Percentiles rank a stretch among this genome's conserved stretches.
phyloP scores from a whole-genome alignment of 1,284 basidiomycete species.

The Puccinia hordei region DNA sequence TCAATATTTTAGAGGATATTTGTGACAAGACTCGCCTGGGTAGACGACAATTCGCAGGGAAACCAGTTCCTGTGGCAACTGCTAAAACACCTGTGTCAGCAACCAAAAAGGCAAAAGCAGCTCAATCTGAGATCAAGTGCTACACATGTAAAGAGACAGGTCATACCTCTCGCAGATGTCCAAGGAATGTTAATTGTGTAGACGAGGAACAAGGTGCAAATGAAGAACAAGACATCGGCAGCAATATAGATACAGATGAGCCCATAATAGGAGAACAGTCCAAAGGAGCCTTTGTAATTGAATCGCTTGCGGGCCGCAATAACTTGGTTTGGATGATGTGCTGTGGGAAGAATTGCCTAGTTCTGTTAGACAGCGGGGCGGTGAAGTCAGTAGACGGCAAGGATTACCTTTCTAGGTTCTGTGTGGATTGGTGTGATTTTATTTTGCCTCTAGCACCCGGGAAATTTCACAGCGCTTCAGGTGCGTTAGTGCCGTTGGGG shows the following conservation, averaged over 20 bases:
- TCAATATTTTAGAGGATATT: not conserved
- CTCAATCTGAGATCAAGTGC: too few relatives aligned
- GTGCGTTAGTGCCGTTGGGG: too few relatives aligned
- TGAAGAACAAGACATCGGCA: not conserved
- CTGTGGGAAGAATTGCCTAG: too few relatives aligned
- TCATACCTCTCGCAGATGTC: not conserved
- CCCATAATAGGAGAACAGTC: not conserved
- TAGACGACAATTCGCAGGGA: not conserved
- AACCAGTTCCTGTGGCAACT: not conserved
- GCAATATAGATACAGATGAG: not conserved
- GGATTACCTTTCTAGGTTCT: too few relatives aligned
- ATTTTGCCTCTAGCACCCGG: too few relatives aligned
- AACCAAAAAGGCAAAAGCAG: too few relatives aligned
- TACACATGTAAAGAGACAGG: too few relatives aligned
- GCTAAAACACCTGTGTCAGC: not conserved
- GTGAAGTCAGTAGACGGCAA: too few relatives aligned
- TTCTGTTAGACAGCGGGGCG: too few relatives aligned
- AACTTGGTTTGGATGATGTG: not conserved
- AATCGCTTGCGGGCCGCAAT: not conserved
- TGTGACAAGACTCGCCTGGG: not conserved
- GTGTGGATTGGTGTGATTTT: too few relatives aligned
- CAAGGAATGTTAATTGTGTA: not conserved
- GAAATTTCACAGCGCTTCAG: too few relatives aligned
- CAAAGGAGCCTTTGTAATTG: not conserved
- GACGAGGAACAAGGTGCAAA: too few relatives aligned